A percentile compares a stretch with the other conserved stretches of the same genome.
Conservation (phyloP, 2,329 filamentous ascomycete species). For the Aspergillus cejpii region DNA sequence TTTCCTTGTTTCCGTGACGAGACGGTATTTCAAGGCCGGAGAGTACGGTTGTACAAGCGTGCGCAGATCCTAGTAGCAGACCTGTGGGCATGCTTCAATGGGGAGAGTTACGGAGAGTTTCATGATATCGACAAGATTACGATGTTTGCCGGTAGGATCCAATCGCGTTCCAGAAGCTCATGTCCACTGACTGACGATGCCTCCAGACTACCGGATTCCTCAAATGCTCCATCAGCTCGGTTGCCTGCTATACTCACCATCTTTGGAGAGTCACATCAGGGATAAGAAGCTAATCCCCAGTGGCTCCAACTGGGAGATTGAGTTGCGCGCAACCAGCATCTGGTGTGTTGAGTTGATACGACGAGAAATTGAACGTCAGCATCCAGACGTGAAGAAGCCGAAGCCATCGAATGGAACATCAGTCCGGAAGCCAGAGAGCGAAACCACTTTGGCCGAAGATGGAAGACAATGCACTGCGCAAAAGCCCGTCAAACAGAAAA, state of each 20-base stretch:
- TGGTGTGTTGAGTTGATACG: constrained; percentile 90
- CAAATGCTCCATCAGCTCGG: constrained; percentile 82
- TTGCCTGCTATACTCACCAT: constrained; percentile 76
- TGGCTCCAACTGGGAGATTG: constrained; percentile 73
- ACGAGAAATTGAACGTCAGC: constrained; percentile 65
- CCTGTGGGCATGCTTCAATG: constrained; percentile 91
- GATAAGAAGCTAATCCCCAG: constrained; percentile 59
- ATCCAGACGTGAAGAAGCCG: constrained; percentile 57
- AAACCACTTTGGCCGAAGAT: constrained; percentile 5
- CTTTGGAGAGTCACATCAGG: constrained; percentile 64
- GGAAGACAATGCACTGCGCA: constrained; percentile 11
- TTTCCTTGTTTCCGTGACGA: constrained; percentile 86
- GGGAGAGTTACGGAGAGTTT: constrained; percentile 71
- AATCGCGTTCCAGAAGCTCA: background rate
- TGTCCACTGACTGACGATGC: constrained; percentile 1
- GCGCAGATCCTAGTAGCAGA: constrained; percentile 96
- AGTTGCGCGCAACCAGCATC: constrained; percentile 86
- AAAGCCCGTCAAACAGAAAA: constrained; percentile 16
- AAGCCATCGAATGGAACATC: background rate
- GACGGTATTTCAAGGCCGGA: constrained; percentile 63
- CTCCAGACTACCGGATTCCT: constrained; percentile 79
- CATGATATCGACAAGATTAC: constrained; percentile 90
- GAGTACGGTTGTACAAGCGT: constrained; percentile 80
- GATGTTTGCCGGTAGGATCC: constrained; percentile 72
- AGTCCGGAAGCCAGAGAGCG: background rate